Conservation (phyloP, 371 early-diverging fungal genomes). For the Mortierella sp. region DNA sequence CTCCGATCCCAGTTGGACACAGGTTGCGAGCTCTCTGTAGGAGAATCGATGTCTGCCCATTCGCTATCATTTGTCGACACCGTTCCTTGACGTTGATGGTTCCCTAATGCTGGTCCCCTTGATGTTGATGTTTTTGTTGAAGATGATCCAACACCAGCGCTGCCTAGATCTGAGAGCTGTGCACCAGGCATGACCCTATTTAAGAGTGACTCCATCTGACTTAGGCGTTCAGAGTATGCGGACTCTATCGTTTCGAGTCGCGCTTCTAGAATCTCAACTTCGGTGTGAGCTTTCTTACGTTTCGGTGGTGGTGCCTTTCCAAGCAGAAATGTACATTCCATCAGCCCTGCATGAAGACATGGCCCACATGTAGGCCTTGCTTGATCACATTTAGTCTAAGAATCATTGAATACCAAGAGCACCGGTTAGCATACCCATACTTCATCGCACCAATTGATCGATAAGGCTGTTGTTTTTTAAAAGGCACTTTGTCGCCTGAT, state of each 20-base stretch:
- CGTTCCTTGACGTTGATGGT: constrained; percentile 2
- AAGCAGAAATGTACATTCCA: constrained; percentile 53
- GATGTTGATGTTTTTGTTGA: constrained; percentile 4
- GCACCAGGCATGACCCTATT: constrained; percentile 38
- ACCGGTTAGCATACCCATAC: no score
- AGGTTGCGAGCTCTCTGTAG: not conserved
- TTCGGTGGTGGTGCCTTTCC: constrained; percentile 47
- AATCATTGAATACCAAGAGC: not conserved
- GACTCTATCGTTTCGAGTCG: constrained; percentile 49
- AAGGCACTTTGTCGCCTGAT: not conserved
- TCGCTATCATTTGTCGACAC: constrained; percentile 16
- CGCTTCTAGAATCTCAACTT: constrained; percentile 48
- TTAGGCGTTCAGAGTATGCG: constrained; percentile 49
- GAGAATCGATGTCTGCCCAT: constrained; percentile 19
- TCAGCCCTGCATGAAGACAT: constrained; percentile 47
- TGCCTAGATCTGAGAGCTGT: constrained; percentile 13
- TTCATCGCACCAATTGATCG: no score
- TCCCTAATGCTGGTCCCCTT: not conserved
- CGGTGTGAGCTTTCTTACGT: constrained; percentile 41
- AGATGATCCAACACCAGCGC: not conserved
- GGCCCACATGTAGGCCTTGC: constrained; percentile 53
- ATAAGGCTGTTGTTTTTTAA: not conserved
- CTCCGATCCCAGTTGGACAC: constrained; percentile 1
- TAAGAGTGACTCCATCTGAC: constrained; percentile 48
- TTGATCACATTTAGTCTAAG: constrained; percentile 55